These are phyloP conservation scores for Talaromyces liani DNA, from an alignment of 495 filamentous ascomycete genomes.

Conservation along the genomic window DNA sequence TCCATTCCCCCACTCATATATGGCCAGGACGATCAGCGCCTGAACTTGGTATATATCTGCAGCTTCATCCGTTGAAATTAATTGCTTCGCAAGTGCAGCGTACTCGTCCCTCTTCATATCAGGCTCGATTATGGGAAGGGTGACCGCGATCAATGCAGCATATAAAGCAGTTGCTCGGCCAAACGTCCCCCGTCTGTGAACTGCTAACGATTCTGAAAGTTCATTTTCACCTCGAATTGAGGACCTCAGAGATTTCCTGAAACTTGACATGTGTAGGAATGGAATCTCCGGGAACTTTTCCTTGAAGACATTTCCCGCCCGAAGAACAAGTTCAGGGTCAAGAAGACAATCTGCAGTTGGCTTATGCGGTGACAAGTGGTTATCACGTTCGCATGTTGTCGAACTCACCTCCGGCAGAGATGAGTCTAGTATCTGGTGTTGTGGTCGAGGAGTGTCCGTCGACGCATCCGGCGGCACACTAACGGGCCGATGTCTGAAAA, in stretches of 20 bases:
- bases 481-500: background rate
- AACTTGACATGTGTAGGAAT: background rate
- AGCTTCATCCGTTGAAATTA: background rate
- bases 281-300: background rate
- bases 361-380: background rate
- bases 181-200: background rate
- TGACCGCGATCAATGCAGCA: background rate
- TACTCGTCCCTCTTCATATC: background rate
- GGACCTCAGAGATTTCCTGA: background rate
- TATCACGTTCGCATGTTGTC: background rate
- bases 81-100: background rate
- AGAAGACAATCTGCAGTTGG: background rate
- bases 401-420: background rate
- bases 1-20: conserved; percentile 15
- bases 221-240: background rate
- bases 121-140: background rate
- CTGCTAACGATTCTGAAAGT: background rate
- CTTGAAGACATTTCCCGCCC: background rate
- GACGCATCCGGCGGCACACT: background rate
- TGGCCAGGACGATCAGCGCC: background rate
- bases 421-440: background rate
- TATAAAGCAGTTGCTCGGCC: background rate
- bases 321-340: background rate
- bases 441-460: background rate
- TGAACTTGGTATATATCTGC: background rate